Percentiles rank a stretch among this genome's conserved stretches.
These are phyloP conservation scores for Tubosaeta brunneosetosa DNA, from an alignment of 768 basidiomycete genomes.

Conservation along the genomic window DNA sequence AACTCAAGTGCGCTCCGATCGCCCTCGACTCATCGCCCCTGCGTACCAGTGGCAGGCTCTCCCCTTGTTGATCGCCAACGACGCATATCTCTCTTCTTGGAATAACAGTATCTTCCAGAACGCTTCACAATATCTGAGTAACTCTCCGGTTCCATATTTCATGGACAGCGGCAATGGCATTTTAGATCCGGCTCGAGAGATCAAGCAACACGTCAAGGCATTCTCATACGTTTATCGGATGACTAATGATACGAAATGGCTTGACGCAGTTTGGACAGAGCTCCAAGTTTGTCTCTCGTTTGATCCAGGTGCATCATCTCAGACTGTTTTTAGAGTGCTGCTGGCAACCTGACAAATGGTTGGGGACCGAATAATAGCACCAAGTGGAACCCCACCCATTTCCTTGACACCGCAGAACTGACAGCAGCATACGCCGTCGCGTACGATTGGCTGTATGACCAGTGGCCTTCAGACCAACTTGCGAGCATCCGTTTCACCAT, in stretches of 20 bases:
- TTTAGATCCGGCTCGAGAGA: conserved; percentile 81
- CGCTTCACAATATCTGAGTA: conserved; percentile 66
- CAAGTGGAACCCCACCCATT: conserved; percentile 86
- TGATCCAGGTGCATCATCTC: not conserved
- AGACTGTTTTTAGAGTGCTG: conserved; percentile 50
- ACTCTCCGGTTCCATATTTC: conserved; percentile 63
- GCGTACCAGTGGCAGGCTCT: conserved; percentile 88
- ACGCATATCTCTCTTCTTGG: conserved; percentile 86
- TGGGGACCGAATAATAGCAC: conserved; percentile 63
- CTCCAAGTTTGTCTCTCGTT: conserved; percentile 57
- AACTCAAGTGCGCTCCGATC: conserved; percentile 64
- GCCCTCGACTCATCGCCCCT: conserved; percentile 91
- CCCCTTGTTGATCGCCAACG: conserved; percentile 66
- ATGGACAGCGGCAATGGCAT: conserved; percentile 87
- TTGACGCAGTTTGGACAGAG: conserved; percentile 80
- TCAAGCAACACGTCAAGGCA: conserved; percentile 90
- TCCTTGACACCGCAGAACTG: conserved; percentile 91
- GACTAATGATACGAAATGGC: conserved; percentile 90
- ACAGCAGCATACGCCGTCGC: conserved; percentile 85
- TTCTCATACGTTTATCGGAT: conserved; percentile 87
- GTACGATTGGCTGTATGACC: conserved; percentile 94
- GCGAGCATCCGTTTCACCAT: conserved; percentile 63
- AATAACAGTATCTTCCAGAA: conserved; percentile 88
- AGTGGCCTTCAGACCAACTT: conserved; percentile 73
- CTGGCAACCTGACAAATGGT: conserved; percentile 56